phyloP scores from a whole-genome alignment of 371 early-diverging fungal genomes.

The Smittium mucronatum region DNA sequence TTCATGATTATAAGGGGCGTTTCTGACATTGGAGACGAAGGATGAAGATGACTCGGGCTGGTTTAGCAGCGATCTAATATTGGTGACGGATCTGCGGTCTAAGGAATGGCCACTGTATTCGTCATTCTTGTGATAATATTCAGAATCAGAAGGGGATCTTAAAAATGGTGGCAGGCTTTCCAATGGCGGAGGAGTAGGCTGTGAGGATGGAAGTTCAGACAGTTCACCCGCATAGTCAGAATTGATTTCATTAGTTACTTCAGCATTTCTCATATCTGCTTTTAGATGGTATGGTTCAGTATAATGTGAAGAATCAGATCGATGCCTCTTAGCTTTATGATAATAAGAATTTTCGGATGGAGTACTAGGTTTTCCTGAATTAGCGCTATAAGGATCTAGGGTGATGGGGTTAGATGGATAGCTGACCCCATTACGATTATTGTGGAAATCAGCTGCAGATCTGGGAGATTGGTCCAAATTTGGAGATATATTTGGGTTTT shows the following conservation, averaged over 20 bases:
- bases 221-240: conserved; percentile 11
- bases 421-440: neutral
- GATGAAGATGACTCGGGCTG: neutral
- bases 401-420: neutral
- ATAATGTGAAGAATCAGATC: neutral
- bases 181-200: conserved; percentile 31
- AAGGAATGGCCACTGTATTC: neutral
- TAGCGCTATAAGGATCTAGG: neutral
- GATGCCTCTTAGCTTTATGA: neutral
- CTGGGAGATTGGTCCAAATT: neutral
- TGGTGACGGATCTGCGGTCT: conserved; percentile 2
- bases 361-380: neutral
- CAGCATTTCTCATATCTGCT: neutral
- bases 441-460: too few relatives aligned
- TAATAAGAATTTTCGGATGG: neutral
- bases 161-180: conserved; percentile 24
- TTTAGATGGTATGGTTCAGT: neutral
- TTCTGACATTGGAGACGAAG: neutral
- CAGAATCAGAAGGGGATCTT: conserved; percentile 18
- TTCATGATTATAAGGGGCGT: neutral
- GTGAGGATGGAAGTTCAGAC: conserved; percentile 25
- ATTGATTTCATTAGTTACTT: neutral
- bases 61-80: conserved; percentile 2
- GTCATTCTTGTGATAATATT: neutral
- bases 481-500: neutral